phyloP scores from a whole-genome alignment of 129 eudicot genomes.

The Chrysanthemum lavandulifolium region DNA sequence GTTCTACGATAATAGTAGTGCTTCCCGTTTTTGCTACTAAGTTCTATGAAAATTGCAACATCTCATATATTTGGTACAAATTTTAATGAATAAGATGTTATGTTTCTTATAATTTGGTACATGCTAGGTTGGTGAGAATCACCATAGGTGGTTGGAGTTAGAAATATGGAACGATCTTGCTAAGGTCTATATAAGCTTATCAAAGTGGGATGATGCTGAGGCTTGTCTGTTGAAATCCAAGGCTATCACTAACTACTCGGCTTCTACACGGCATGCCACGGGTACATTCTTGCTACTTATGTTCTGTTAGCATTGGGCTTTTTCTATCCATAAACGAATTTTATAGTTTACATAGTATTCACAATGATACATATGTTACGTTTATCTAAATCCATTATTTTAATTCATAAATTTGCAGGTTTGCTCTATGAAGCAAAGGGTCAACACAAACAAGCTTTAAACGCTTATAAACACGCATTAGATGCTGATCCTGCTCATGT shows the following conservation, averaged over 20 bases:
- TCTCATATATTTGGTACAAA: background rate
- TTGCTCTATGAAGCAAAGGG: conserved; percentile 78
- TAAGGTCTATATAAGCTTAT: conserved; percentile 52
- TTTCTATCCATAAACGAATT: background rate
- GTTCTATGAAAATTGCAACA: background rate
- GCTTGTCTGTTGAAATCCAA: conserved; percentile 63
- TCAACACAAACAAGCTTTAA: conserved; percentile 56
- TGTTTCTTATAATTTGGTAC: background rate
- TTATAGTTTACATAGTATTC: background rate
- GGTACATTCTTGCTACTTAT: conserved; percentile 43
- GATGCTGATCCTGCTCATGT: conserved; percentile 60
- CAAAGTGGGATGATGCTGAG: conserved; percentile 77
- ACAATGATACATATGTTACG: background rate
- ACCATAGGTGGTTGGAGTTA: conserved; percentile 44
- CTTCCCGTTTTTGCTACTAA: background rate
- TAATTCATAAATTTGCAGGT: conserved; percentile 43
- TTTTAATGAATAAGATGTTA: background rate
- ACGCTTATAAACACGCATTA: conserved; percentile 54
- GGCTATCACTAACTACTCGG: conserved; percentile 57
- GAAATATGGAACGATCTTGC: conserved; percentile 88
- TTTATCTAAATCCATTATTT: background rate
- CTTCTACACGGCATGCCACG: conserved; percentile 62
- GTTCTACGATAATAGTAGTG: background rate
- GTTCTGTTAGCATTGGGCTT: background rate
- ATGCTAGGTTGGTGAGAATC: conserved; percentile 42